These are phyloP conservation scores for Colletotrichum euphorbiae DNA, from an alignment of 2,329 filamentous ascomycete genomes.

Conservation along the genomic window DNA sequence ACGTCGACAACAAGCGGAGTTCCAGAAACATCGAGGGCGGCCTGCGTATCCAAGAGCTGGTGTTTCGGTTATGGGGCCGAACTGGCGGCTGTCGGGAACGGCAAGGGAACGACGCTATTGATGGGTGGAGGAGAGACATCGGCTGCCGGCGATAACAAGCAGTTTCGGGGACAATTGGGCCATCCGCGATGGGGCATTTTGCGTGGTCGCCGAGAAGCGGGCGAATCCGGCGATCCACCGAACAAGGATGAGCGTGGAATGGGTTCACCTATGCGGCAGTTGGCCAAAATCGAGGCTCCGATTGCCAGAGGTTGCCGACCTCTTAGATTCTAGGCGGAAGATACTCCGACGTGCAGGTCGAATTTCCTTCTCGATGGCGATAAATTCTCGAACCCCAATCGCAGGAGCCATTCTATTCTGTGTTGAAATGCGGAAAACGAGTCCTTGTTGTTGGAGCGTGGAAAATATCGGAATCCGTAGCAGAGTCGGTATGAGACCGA, in stretches of 20 bases:
- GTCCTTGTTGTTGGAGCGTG: too few relatives aligned
- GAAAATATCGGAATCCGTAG: too few relatives aligned
- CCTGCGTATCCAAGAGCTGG: too few relatives aligned
- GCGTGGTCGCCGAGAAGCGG: conserved; percentile 11
- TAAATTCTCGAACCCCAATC: too few relatives aligned
- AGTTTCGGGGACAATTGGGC: not conserved
- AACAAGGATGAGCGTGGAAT: conserved; percentile 13
- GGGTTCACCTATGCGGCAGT: conserved; percentile 5
- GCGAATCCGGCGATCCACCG: conserved; percentile 3
- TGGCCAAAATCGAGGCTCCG: not conserved
- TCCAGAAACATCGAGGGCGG: too few relatives aligned
- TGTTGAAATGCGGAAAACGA: too few relatives aligned
- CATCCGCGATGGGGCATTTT: conserved; percentile 2
- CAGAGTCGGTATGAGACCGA: too few relatives aligned
- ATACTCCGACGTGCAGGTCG: too few relatives aligned
- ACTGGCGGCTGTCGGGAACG: conserved; percentile 34
- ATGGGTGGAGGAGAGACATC: not conserved
- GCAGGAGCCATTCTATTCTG: too few relatives aligned
- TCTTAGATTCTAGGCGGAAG: too few relatives aligned
- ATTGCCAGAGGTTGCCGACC: not conserved
- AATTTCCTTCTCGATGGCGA: too few relatives aligned
- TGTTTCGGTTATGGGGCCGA: conserved; percentile 8
- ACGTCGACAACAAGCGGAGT: too few relatives aligned
- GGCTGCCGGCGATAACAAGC: conserved; percentile 29
- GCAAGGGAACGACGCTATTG: not conserved